phyloP scores from a whole-genome alignment of 495 filamentous ascomycete genomes.

The Penicillium desertorum region DNA sequence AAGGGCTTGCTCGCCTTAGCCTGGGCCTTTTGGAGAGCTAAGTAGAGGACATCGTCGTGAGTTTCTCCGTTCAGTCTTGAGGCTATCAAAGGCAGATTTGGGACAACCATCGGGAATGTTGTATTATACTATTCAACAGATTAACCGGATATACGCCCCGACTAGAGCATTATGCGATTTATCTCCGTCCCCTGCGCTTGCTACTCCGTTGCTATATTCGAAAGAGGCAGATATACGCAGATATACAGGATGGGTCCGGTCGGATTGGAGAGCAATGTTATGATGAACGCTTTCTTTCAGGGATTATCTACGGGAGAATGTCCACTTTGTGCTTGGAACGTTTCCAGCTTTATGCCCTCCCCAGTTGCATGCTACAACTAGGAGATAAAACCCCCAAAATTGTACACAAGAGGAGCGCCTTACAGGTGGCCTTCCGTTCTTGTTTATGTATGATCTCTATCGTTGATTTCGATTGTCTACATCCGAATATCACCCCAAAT shows the following conservation, averaged over 20 bases:
- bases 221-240: neutral
- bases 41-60: neutral
- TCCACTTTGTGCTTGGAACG: neutral
- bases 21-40: slow-evolving; percentile 41
- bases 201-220: neutral
- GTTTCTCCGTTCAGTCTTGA: neutral
- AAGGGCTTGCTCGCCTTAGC: slow-evolving; percentile 45
- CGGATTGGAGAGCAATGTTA: neutral
- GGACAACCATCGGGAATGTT: neutral
- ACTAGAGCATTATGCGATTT: neutral
- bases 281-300: neutral
- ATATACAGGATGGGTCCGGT: neutral
- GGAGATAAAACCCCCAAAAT: neutral
- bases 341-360: neutral
- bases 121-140: neutral
- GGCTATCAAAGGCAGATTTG: neutral
- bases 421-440: neutral
- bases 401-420: neutral
- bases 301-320: neutral
- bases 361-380: neutral
- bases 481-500: neutral
- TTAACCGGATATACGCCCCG: neutral
- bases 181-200: neutral
- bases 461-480: neutral
- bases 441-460: neutral